phyloP scores from a whole-genome alignment of 2,329 filamentous ascomycete species.

The Aspergillus arachidicola region DNA sequence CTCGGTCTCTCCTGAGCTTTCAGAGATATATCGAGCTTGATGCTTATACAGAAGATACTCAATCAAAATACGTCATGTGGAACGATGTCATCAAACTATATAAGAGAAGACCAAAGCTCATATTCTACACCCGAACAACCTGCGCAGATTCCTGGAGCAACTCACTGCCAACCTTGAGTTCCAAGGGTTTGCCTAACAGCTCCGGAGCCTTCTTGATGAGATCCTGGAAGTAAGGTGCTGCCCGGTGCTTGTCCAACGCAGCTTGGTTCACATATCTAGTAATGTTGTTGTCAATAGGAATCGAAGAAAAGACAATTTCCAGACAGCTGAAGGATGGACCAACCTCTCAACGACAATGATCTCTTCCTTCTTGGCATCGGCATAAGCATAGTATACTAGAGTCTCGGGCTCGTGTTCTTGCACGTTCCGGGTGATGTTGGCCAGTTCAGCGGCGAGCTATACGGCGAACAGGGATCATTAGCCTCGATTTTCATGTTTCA shows the following conservation, averaged over 20 bases:
- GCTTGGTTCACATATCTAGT: neutral
- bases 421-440: neutral
- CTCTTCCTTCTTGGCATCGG: neutral
- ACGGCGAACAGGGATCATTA: neutral
- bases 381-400: neutral
- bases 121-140: neutral
- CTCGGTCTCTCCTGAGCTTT: neutral
- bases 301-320: no score
- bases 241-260: conserved; percentile 1
- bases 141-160: neutral
- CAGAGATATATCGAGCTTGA: neutral
- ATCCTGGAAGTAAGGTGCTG: neutral
- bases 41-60: neutral
- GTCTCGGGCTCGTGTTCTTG: conserved; percentile 1
- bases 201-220: neutral
- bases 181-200: neutral
- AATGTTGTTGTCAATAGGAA: neutral
- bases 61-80: neutral
- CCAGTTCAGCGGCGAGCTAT: neutral
- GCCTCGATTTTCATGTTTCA: neutral
- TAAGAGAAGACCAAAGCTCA: neutral
- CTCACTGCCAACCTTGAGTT: neutral
- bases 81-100: neutral
- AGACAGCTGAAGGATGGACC: neutral
- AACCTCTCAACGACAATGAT: conserved; percentile 1